Percentiles rank a stretch among this genome's conserved stretches.
Conservation (phyloP, 176 grass and related monocot genomes). For the Dactylis glomerata region DNA sequence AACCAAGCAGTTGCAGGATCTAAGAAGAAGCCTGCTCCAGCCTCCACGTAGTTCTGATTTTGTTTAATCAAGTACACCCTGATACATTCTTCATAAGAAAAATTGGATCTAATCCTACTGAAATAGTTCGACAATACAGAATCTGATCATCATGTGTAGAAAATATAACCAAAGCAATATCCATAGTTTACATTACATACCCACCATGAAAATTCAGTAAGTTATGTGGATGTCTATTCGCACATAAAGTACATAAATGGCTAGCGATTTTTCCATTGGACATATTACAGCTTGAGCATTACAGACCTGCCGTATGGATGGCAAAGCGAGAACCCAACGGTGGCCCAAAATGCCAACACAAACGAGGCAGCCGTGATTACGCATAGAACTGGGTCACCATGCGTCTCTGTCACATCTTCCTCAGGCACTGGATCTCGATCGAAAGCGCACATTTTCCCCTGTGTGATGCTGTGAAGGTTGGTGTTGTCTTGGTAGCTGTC, state of each 20-base stretch:
- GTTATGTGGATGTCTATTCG: background rate
- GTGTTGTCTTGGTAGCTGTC: background rate
- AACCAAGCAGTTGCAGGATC: background rate
- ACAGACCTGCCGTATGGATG: background rate
- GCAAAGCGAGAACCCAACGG: background rate
- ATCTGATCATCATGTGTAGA: background rate
- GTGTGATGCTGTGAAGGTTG: background rate
- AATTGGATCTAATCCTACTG: background rate
- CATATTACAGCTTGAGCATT: background rate
- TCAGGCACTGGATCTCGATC: background rate
- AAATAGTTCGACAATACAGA: background rate
- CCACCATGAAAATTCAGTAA: background rate
- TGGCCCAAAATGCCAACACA: background rate
- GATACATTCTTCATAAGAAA: background rate
- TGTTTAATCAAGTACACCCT: background rate
- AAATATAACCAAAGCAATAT: background rate
- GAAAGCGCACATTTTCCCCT: background rate
- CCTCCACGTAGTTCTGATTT: background rate
- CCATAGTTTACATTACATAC: background rate
- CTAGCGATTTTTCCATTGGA: background rate
- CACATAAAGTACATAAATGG: background rate
- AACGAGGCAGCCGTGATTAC: background rate
- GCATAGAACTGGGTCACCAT: background rate
- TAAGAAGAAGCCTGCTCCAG: background rate
- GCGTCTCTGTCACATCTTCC: background rate